phyloP scores from a whole-genome alignment of 1,284 basidiomycete species.

The Leucoagaricus sp. region DNA sequence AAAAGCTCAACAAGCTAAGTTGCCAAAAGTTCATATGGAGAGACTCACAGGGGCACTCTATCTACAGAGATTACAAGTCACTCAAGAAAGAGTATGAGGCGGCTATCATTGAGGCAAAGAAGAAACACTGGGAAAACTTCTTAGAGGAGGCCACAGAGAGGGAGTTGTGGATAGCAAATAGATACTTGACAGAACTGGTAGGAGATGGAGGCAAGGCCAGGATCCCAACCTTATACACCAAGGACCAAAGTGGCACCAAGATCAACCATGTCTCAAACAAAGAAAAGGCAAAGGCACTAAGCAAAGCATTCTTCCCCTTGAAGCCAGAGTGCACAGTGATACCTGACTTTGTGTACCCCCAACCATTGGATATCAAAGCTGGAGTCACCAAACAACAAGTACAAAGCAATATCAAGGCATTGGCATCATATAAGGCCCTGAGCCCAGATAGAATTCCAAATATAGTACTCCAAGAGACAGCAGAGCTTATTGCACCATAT shows the following conservation, averaged over 20 bases:
- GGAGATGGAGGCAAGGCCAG: conserved; percentile 25
- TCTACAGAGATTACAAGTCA: conserved; percentile 14
- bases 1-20: background rate
- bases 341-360: conserved; percentile 29
- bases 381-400: conserved; percentile 23
- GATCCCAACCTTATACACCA: conserved; percentile 26
- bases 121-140: conserved; percentile 30
- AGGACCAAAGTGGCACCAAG: background rate
- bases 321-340: background rate
- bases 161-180: conserved; percentile 30
- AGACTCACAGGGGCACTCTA: conserved; percentile 20
- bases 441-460: conserved; percentile 34
- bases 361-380: conserved; percentile 14
- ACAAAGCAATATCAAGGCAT: conserved; percentile 18
- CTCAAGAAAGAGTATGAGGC: conserved; percentile 22
- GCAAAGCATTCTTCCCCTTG: conserved; percentile 22
- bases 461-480: conserved; percentile 25
- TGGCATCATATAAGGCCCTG: conserved; percentile 30
- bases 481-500: conserved; percentile 19
- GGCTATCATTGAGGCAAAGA: conserved; percentile 23
- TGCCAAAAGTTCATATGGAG: conserved; percentile 12
- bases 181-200: conserved; percentile 24
- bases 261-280: conserved; percentile 14
- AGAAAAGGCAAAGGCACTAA: conserved; percentile 20
- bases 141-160: conserved; percentile 22